phyloP scores from a whole-genome alignment of 257 asterid species.

The Salvia rosmarinus region DNA sequence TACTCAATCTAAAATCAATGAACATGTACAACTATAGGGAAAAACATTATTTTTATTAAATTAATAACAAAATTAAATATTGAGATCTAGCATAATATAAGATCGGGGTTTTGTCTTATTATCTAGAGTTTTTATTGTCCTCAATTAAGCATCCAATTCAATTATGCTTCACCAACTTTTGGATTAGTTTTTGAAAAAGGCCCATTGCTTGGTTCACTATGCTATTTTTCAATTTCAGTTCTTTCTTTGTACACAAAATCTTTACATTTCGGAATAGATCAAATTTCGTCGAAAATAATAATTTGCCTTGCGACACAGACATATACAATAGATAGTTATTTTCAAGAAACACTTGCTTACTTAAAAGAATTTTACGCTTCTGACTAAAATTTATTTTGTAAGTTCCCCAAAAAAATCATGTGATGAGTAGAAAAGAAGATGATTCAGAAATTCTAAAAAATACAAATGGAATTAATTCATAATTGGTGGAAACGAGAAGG shows the following conservation, averaged over 20 bases:
- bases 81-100: neutral
- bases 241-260: too few species aligned
- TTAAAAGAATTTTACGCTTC: neutral
- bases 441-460: neutral
- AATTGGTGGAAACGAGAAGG: neutral
- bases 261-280: too few species aligned
- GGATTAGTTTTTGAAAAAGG: too few species aligned
- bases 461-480: neutral
- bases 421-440: neutral
- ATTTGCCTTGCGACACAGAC: neutral
- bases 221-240: too few species aligned
- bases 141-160: too few species aligned
- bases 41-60: neutral
- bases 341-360: neutral
- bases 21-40: too few species aligned
- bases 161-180: too few species aligned
- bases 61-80: neutral
- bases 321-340: neutral
- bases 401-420: neutral
- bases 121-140: neutral
- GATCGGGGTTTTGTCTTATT: slow-evolving; percentile 3
- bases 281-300: neutral
- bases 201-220: too few species aligned
- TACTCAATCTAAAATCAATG: too few species aligned
- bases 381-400: neutral